These are phyloP conservation scores for Exophiala dermatitidis DNA, from an alignment of 2,329 filamentous ascomycete species.

Conservation along the genomic window DNA sequence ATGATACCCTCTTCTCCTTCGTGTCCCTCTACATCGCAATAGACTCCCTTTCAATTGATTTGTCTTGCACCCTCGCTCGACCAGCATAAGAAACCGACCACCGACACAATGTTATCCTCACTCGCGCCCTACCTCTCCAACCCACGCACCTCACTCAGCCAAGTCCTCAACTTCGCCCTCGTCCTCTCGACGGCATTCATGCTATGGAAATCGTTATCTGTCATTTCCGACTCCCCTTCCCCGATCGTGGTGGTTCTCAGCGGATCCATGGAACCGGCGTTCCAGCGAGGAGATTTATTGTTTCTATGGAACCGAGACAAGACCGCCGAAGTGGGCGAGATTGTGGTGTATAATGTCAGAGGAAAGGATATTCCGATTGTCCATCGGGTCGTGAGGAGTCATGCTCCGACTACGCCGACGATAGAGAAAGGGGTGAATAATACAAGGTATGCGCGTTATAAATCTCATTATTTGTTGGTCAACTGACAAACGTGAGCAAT, in stretches of 20 bases:
- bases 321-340: conserved; percentile 62
- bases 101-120: conserved; percentile 54
- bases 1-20: too few species aligned
- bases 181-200: conserved; percentile 89
- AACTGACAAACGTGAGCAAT: conserved; percentile 11
- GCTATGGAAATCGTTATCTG: conserved; percentile 86
- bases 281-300: conserved; percentile 57
- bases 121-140: conserved; percentile 54
- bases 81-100: not conserved
- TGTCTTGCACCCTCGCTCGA: too few species aligned
- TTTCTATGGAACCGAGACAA: conserved; percentile 57
- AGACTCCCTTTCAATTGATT: too few species aligned
- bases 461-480: not conserved
- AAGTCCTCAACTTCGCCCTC: conserved; percentile 84
- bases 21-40: too few species aligned
- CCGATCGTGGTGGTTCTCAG: conserved; percentile 61
- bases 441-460: not conserved
- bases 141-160: conserved; percentile 70
- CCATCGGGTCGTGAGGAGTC: conserved; percentile 74
- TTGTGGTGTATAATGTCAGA: conserved; percentile 75
- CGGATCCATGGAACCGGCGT: conserved; percentile 62
- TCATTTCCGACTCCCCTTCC: conserved; percentile 65
- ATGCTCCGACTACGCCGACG: conserved; percentile 37
- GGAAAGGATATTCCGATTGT: conserved; percentile 98
- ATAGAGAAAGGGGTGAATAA: conserved; percentile 25